These are phyloP conservation scores for Shiraia sp. DNA, from an alignment of 2,329 filamentous ascomycete species.

Conservation along the genomic window DNA sequence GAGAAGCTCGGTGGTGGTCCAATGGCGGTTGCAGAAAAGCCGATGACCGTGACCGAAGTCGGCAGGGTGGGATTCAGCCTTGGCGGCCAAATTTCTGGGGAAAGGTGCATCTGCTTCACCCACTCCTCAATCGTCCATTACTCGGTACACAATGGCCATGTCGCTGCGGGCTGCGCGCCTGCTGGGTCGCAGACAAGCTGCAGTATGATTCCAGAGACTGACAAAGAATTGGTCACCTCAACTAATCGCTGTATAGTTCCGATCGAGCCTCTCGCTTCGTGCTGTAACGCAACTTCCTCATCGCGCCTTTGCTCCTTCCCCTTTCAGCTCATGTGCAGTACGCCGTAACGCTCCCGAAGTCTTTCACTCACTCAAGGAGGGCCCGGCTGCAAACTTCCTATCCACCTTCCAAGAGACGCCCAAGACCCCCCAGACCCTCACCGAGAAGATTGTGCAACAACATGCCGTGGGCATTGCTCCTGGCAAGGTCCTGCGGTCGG, in stretches of 20 bases:
- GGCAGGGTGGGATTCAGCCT: conserved; percentile 24
- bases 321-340: conserved; percentile 28
- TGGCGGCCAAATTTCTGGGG: conserved; percentile 29
- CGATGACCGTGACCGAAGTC: conserved; percentile 40
- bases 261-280: conserved; percentile 30
- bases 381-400: conserved; percentile 67
- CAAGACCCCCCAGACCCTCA: conserved; percentile 73
- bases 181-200: conserved; percentile 33
- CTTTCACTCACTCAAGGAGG: conserved; percentile 68
- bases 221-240: conserved; percentile 6
- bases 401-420: conserved; percentile 64
- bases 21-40: conserved; percentile 28
- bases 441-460: conserved; percentile 88
- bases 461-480: conserved; percentile 75
- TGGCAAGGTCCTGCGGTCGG: conserved; percentile 74
- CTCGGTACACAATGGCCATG: conserved; percentile 43
- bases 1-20: conserved; percentile 19
- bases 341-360: conserved; percentile 36
- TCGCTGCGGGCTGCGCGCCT: conserved; percentile 41
- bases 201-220: conserved; percentile 23
- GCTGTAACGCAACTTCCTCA: conserved; percentile 28
- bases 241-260: conserved; percentile 25
- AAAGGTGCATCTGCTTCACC: conserved; percentile 15
- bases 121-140: conserved; percentile 27
- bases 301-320: conserved; percentile 24